Percentiles rank a stretch among this genome's conserved stretches.
phyloP scores from a whole-genome alignment of 371 early-diverging fungal genomes.

The Coemansia sp. region DNA sequence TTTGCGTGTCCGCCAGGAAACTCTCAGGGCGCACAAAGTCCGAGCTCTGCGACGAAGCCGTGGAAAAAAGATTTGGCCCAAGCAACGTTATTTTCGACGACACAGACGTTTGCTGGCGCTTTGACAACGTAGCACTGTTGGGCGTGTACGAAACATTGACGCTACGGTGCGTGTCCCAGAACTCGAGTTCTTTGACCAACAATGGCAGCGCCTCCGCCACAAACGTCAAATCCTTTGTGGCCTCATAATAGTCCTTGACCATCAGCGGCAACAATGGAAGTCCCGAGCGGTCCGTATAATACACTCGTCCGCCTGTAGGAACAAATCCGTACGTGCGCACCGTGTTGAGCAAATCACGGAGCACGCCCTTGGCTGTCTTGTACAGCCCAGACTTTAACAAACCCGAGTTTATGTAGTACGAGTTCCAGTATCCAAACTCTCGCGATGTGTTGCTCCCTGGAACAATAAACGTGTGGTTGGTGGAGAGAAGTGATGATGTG shows the following conservation, averaged over 20 bases:
- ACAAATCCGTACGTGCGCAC: slow-evolving; percentile 75
- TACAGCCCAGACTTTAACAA: slow-evolving; percentile 65
- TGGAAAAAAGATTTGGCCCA: slow-evolving; percentile 29
- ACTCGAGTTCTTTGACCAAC: slow-evolving; percentile 67
- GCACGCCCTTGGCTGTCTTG: slow-evolving; percentile 62
- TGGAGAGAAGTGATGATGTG: slow-evolving; percentile 56
- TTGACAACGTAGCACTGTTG: slow-evolving; percentile 11
- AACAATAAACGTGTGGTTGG: slow-evolving; percentile 68
- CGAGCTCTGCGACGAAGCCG: background rate
- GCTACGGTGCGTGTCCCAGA: slow-evolving; percentile 59
- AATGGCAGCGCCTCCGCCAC: slow-evolving; percentile 56
- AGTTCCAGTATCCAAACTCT: slow-evolving; percentile 92
- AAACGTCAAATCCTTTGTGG: slow-evolving; percentile 59
- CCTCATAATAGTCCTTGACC: slow-evolving; percentile 64
- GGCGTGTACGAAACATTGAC: slow-evolving; percentile 35
- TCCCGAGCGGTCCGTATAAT: slow-evolving; percentile 84
- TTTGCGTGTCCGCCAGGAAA: slow-evolving; percentile 12
- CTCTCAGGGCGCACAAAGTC: slow-evolving; percentile 23
- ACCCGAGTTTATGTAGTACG: slow-evolving; percentile 81
- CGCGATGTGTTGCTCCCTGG: slow-evolving; percentile 84
- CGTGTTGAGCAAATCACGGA: slow-evolving; percentile 66
- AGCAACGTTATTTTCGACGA: slow-evolving; percentile 16
- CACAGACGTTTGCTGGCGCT: slow-evolving; percentile 12
- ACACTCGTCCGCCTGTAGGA: slow-evolving; percentile 83
- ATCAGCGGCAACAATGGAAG: slow-evolving; percentile 80